Percentiles rank a stretch among this genome's conserved stretches.
phyloP scores from a whole-genome alignment of 495 filamentous ascomycete species.

The Astrocystis sublimbata region DNA sequence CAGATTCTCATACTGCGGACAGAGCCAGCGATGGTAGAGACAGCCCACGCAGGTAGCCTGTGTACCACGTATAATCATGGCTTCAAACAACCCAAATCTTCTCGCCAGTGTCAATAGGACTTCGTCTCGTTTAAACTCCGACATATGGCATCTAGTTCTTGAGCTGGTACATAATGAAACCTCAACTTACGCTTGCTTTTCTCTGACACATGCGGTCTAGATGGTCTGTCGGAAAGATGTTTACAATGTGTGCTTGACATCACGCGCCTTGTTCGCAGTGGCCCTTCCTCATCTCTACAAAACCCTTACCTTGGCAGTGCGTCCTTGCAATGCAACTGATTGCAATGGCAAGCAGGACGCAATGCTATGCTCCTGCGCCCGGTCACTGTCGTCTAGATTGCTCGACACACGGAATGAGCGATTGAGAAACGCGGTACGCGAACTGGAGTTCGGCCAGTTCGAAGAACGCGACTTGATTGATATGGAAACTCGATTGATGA shows the following conservation, averaged over 20 bases:
- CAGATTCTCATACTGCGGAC: too few relatives aligned
- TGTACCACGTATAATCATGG: too few relatives aligned
- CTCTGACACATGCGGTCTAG: slow-evolving; percentile 1
- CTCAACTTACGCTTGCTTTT: not conserved
- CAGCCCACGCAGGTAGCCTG: too few relatives aligned
- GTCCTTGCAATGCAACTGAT: not conserved
- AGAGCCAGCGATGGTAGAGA: too few relatives aligned
- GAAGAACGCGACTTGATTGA: not conserved
- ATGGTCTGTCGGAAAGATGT: not conserved
- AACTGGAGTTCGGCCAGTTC: slow-evolving; percentile 8
- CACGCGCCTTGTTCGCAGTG: slow-evolving; percentile 6
- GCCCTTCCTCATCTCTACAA: slow-evolving; percentile 10
- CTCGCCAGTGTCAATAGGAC: not conserved
- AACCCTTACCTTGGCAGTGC: not conserved
- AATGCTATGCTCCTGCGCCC: not conserved
- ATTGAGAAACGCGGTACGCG: slow-evolving; percentile 4
- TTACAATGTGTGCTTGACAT: slow-evolving; percentile 6
- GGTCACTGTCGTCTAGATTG: not conserved
- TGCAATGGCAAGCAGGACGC: not conserved
- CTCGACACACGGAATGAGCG: not conserved
- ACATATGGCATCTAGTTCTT: slow-evolving; percentile 12
- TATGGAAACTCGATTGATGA: not conserved
- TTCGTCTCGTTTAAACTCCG: not conserved
- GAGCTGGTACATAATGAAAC: not conserved
- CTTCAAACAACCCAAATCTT: not conserved